phyloP scores from a whole-genome alignment of 768 basidiomycete genomes.

The Leccinum variicolor region DNA sequence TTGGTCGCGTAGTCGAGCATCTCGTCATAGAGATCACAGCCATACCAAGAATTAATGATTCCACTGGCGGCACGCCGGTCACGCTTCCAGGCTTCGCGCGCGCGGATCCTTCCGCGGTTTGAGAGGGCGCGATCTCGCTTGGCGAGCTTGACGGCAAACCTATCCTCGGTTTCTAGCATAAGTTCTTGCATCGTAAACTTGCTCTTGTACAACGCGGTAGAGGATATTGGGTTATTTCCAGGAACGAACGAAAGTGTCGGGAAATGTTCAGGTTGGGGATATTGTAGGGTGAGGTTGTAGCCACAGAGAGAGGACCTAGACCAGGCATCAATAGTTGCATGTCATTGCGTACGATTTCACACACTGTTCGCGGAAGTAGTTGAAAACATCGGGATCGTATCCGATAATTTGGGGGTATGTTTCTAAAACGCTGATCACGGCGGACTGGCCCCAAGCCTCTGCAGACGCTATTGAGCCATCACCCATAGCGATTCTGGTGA shows the following conservation, averaged over 20 bases:
- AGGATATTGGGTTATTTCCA: conserved; percentile 12
- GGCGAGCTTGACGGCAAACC: conserved; percentile 20
- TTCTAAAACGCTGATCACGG: conserved; percentile 59
- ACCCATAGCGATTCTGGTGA: conserved; percentile 68
- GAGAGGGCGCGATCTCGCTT: conserved; percentile 19
- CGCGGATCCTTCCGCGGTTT: conserved; percentile 26
- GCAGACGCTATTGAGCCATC: conserved; percentile 58
- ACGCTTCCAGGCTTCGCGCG: conserved; percentile 38
- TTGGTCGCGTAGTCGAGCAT: conserved; percentile 72
- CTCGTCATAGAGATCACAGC: conserved; percentile 62
- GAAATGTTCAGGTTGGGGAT: conserved; percentile 57
- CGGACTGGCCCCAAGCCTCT: conserved; percentile 48
- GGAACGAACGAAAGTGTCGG: conserved; percentile 29
- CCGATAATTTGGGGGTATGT: conserved; percentile 77
- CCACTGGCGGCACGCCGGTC: conserved; percentile 48
- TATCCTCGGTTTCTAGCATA: conserved; percentile 18
- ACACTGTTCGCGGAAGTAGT: conserved; percentile 68
- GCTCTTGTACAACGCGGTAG: conserved; percentile 11
- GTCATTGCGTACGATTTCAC: conserved; percentile 21
- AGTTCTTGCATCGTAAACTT: conserved; percentile 19
- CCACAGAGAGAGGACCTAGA: conserved; percentile 61
- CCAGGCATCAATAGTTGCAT: not conserved
- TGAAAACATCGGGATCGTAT: conserved; percentile 62
- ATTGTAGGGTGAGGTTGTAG: conserved; percentile 64
- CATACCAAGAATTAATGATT: conserved; percentile 60